Evolutionary conservation across 169 alveolate species (phyloP), one percentile per base, ranked within the genome.

Genomic region (Babesia divergens): DNA sequence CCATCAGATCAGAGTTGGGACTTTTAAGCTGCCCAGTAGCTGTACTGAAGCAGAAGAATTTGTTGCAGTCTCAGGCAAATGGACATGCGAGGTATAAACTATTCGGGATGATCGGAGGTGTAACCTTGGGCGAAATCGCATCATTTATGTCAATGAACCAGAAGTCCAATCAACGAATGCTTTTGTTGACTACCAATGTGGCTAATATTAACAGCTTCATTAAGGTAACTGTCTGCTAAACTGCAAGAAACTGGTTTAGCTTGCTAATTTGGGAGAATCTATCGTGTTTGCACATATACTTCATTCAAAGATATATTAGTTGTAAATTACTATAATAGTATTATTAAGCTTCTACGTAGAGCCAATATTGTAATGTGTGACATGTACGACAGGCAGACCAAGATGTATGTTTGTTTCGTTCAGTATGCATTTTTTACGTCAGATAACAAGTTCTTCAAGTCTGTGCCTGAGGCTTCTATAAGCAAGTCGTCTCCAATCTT

Each of bases 81-180:
- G 16, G 6, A 4, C 38, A 22, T 20, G 29, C 56, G 1, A 51
- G 51, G 18, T 38, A 38, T 11, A 71, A 60, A 24, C 67, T 86
- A 13, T 62, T 86, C 20, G 84, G 83, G 32, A 76, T 68, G 58
- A 74, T 86, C 31, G 92, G 92, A 2, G 92, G 92, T 9, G 82
- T 77, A 14, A 86, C 92, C 4, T 46, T 81, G 18, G 92, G 92
- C 22, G 92, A 86, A 54, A 75, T 86, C 18, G 89, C 91, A 18
- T 74, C 91, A 7, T 67, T 86, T 5, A 58, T 74, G 0, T 29
- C 59, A 16, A 22, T 77, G 6, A 77, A 77, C 60, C 65, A 55
- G 58, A 76, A 76, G 46, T 20, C 53, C 35, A 31, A 58, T 22
- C 46, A 55, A 9, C 65, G 56, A 58, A 58, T 40, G 29, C 56